Evolutionary conservation across 345 rosid species (phyloP), one percentile per base, ranked within the genome.

Genomic region (Murraya paniculata): DNA sequence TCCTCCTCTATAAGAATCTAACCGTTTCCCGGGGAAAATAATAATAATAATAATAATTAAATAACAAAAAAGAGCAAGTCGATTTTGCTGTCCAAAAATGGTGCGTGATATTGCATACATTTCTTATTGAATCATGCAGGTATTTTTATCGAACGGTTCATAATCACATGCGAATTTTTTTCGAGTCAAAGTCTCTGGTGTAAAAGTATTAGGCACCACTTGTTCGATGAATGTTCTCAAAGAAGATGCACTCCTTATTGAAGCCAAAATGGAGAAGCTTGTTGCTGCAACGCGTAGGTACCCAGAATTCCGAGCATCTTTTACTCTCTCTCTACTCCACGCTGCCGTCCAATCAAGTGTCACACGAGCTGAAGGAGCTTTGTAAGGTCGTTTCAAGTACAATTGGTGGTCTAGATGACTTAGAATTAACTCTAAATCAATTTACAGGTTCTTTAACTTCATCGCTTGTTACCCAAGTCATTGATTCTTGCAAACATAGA

Each of bases 381-480:
- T 86, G 90, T 56, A 50, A 72, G 25, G 83, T 84, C 25, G 89
- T 93, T 81, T 86, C 93, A 36, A 87, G 89, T 75, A 56, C 90
- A 13, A 11, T 85, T 30, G 98, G 97, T 48, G 88, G 98, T 81
- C 81, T 93, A 56, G 97, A 94, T 83, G 98, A 94, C n/a, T 85
- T 94, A 66, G 97, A 94, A 77, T 85, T 78, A 68, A 81, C 81
- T 74, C 78, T 95, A 45, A 84, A 85, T 80, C 75, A 53, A 55
- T 84, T 84, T 48, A 68, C 78, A n/a, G 79, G 58, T 69, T 68
- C 77, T 61, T 77, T 92, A 67, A 86, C 90, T 9, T 69, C 95
- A 5, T 50, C 86, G 19, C 70, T 90, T 13, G 91, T 91, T 59
- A 77, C 66, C 66, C 88, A 81, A 59, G 87, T 90, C 36, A 81